Evolutionary conservation across 2,329 filamentous ascomycete species (phyloP), one percentile per base, ranked within the genome.

Genomic region (Cordyceps tenuipes): DNA sequence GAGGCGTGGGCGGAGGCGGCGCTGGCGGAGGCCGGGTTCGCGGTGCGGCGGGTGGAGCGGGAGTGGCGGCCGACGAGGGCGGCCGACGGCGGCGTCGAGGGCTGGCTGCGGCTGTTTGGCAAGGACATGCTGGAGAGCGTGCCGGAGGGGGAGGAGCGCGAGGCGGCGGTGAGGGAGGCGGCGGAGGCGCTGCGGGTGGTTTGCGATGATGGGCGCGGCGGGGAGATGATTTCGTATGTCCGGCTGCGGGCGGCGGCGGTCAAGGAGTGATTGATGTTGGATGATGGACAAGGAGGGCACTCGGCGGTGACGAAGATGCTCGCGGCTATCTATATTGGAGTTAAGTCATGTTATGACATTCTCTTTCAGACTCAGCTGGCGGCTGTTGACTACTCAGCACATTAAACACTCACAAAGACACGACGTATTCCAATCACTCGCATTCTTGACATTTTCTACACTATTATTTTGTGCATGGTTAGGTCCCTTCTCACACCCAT

Each of bases 21-120:
- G 62, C 68, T 75, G 23, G 70, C 73, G 53, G 76, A 76, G 1
- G 77, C 76, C 19, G 79, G 78, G 26, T 81, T 77, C 71, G 67
- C 69, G 60, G 71, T 85, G 3, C 78, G 83, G 65, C 75, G 70
- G 64, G 70, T 80, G 0, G 86, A 90, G 74, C 69, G 77, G 21
- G 85, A 88, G 72, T 88, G 85, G 74, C 72, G 87, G 56, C 84
- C 85, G 29, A 90, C 86, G 29, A 75, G 72, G 23, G 76, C 78
- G n/a, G 82, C 80, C 62, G 72, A 70, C 62, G 83, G 82, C 3
- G 86, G 86, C 0, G 73, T 89, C 12, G 80, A 82, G 59, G 86
- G 84, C 1, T 90, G 87, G 86, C 73, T 88, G 29, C 73, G 81
- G 65, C 69, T 89, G 62, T 86, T 89, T 78, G 85, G 80, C 1